A percentile compares a stretch with the other conserved stretches of the same genome.
Evolutionary conservation across 2,329 filamentous ascomycete species (phyloP).

Genomic region (Talaromyces pinophilus): DNA sequence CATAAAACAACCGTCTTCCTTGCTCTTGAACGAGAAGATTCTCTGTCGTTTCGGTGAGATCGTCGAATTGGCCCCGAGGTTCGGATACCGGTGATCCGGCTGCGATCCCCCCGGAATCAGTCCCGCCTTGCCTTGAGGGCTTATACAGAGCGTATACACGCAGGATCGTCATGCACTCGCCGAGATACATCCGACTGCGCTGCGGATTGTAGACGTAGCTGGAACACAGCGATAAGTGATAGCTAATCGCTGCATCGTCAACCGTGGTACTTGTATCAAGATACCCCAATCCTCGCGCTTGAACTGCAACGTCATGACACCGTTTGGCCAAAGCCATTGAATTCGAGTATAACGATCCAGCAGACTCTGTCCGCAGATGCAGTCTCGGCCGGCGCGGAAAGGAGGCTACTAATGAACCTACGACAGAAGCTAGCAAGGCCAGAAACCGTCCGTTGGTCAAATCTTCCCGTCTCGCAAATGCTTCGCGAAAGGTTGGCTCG

Average conservation of each 20-base stretch:
- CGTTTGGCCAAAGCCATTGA: slow-evolving; percentile 46
- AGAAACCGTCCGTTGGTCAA: slow-evolving; percentile 45
- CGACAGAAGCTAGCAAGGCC: slow-evolving; percentile 49
- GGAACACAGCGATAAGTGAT: slow-evolving; percentile 45
- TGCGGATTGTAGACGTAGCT: slow-evolving; percentile 44
- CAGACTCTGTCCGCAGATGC: slow-evolving; percentile 42
- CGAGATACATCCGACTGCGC: slow-evolving; percentile 45
- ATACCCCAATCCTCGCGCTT: slow-evolving; percentile 48
- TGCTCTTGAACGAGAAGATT: slow-evolving; percentile 50
- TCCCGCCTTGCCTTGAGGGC: slow-evolving; percentile 27
- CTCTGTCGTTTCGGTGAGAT: slow-evolving; percentile 26
- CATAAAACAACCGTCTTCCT: slow-evolving; percentile 72
- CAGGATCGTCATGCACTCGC: slow-evolving; percentile 46
- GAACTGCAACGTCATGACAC: slow-evolving; percentile 47
- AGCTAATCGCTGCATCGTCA: slow-evolving; percentile 49
- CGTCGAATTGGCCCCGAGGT: slow-evolving; percentile 26
- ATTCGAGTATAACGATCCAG: slow-evolving; percentile 43
- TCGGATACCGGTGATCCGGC: slow-evolving; percentile 27
- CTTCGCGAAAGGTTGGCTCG: slow-evolving; percentile 49
- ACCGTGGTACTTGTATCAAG: slow-evolving; percentile 46
- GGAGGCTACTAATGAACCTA: slow-evolving; percentile 47
- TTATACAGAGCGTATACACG: slow-evolving; percentile 43
- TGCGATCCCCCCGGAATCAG: slow-evolving; percentile 16
- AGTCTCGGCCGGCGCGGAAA: slow-evolving; percentile 48
- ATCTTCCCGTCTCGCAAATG: slow-evolving; percentile 48